These are phyloP conservation scores for Alloascoidea africana DNA, from an alignment of 805 yeast genomes.

Conservation along the genomic window DNA sequence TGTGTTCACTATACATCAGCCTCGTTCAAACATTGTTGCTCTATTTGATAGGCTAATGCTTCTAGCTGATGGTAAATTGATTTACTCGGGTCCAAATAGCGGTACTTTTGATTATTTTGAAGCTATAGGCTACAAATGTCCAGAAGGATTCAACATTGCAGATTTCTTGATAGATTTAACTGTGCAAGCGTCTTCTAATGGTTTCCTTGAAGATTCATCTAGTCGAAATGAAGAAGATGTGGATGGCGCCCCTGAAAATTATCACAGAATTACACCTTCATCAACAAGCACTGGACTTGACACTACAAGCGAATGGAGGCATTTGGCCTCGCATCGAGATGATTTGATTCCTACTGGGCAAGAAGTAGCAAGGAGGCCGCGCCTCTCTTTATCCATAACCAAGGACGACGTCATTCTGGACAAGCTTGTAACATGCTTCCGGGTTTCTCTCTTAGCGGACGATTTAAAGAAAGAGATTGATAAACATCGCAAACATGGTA, in stretches of 20 bases:
- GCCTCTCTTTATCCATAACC: no score
- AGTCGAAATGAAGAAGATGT: slow-evolving; percentile 6
- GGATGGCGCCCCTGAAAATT: background rate
- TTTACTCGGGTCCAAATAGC: slow-evolving; percentile 76
- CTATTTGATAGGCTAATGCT: slow-evolving; percentile 72
- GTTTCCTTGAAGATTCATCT: background rate
- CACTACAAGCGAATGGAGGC: background rate
- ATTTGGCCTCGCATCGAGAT: background rate
- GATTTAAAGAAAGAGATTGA: slow-evolving; percentile 11
- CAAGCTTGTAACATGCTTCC: slow-evolving; percentile 16
- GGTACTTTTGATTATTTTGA: slow-evolving; percentile 65
- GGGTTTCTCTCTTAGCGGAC: slow-evolving; percentile 11
- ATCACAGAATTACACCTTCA: no score
- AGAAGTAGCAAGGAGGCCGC: no score
- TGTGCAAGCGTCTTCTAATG: slow-evolving; percentile 30
- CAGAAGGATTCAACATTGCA: slow-evolving; percentile 83
- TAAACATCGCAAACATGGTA: slow-evolving; percentile 17
- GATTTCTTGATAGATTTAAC: slow-evolving; percentile 88
- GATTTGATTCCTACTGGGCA: no score
- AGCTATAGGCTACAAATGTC: slow-evolving; percentile 67
- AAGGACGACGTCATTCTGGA: slow-evolving; percentile 8
- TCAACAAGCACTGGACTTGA: background rate
- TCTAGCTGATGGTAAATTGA: slow-evolving; percentile 71
- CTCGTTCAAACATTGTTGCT: slow-evolving; percentile 89
- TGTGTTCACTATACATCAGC: slow-evolving; percentile 91